Evolutionary conservation across 768 basidiomycete species (phyloP).

Genomic region (Macrolepiota fuliginosa): DNA sequence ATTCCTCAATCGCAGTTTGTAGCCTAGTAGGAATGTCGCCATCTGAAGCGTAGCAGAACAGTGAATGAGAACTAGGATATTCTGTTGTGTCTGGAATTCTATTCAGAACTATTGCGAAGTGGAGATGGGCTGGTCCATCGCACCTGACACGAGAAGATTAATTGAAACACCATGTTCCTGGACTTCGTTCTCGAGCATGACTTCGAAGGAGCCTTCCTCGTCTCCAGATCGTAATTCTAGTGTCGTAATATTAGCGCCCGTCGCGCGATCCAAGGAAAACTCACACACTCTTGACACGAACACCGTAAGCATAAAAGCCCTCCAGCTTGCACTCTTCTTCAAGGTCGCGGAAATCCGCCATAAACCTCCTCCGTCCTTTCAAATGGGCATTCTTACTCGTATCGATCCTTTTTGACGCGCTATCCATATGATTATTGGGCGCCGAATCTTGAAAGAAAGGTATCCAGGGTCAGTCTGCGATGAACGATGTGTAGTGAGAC

Average conservation of each 20-base stretch:
- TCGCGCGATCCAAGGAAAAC: background rate
- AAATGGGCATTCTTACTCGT: constrained; percentile 39
- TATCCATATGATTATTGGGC: constrained; percentile 1
- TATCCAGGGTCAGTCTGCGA: background rate
- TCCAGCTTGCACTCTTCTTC: constrained; percentile 28
- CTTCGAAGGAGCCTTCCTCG: constrained; percentile 64
- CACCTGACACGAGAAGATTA: constrained; percentile 51
- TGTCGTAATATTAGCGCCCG: background rate
- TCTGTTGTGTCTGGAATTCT: constrained; percentile 53
- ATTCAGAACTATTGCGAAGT: background rate
- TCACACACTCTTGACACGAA: constrained; percentile 41
- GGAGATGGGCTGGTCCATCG: constrained; percentile 13
- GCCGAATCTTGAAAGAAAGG: background rate
- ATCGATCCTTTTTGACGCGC: constrained; percentile 18
- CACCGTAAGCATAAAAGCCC: constrained; percentile 34
- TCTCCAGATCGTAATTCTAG: constrained; percentile 54
- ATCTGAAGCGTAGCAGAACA: constrained; percentile 55
- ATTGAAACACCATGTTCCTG: constrained; percentile 33
- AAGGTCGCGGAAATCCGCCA: constrained; percentile 53
- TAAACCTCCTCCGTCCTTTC: constrained; percentile 57
- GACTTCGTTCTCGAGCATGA: constrained; percentile 36
- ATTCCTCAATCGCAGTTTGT: constrained; percentile 38
- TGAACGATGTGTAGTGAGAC: background rate
- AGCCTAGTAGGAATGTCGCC: constrained; percentile 38
- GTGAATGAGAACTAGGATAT: constrained; percentile 58